Evolutionary conservation across 179 eudicot genomes (phyloP).

Genomic region (Vitellaria paradoxa): DNA sequence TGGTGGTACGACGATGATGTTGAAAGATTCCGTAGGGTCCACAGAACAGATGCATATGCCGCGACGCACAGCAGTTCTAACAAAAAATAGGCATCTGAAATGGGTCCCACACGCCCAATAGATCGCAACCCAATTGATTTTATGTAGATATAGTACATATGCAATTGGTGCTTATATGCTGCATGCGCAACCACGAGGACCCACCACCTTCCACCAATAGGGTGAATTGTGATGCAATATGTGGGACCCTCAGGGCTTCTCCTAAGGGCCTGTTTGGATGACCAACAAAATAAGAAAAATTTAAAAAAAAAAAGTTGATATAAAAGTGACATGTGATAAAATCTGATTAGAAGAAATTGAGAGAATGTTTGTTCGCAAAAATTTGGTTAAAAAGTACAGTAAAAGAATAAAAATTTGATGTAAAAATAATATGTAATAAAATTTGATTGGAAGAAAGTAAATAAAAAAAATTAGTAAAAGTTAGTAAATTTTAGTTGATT

Average conservation of each 20-base stretch:
- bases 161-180: not conserved
- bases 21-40: not conserved
- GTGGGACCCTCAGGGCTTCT: conserved; percentile 1
- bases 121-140: not conserved
- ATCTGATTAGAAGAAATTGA: too few species aligned
- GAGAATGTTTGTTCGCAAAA: too few species aligned
- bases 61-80: conserved; percentile 16
- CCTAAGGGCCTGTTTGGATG: not conserved
- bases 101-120: conserved; percentile 1
- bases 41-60: conserved; percentile 16
- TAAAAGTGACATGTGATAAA: too few species aligned
- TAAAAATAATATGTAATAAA: too few species aligned
- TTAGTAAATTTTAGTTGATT: too few species aligned
- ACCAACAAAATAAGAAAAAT: too few species aligned
- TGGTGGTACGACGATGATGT: not conserved
- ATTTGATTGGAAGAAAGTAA: too few species aligned
- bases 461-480: too few species aligned
- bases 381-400: too few species aligned
- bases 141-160: not conserved
- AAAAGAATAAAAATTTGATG: too few species aligned
- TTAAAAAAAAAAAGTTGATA: too few species aligned
- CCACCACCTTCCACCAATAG: not conserved
- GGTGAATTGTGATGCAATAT: not conserved
- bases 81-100: not conserved
- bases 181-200: not conserved